Evolutionary conservation across 306 rosid species (phyloP).

Genomic region (Luffa acutangula): DNA sequence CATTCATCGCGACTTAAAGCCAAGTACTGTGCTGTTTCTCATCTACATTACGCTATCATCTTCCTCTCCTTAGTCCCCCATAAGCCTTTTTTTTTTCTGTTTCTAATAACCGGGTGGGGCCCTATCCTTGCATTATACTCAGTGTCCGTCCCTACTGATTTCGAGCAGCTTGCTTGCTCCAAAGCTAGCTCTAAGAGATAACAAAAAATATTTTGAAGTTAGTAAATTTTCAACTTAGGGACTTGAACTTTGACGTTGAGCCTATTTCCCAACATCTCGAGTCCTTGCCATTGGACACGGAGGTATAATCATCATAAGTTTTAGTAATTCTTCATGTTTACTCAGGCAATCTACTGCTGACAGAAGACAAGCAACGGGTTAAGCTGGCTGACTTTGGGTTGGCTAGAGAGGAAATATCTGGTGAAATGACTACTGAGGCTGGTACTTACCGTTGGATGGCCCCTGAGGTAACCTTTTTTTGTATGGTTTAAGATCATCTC

Average conservation of each 20-base stretch:
- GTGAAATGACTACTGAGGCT: conserved; percentile 42
- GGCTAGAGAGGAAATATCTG: conserved; percentile 29
- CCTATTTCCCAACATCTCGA: neutral
- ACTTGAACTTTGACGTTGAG: neutral
- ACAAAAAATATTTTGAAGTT: neutral
- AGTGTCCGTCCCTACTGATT: neutral
- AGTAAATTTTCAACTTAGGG: neutral
- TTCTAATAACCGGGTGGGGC: neutral
- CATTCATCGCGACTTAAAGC: conserved; percentile 50
- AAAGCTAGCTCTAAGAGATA: neutral
- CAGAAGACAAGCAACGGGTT: conserved; percentile 28
- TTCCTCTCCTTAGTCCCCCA: neutral
- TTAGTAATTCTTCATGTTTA: neutral
- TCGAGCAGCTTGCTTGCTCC: neutral
- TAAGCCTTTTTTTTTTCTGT: neutral
- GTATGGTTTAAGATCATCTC: neutral
- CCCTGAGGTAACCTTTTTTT: conserved; percentile 37
- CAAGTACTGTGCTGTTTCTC: conserved; percentile 18
- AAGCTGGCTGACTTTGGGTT: conserved; percentile 44
- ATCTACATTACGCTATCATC: neutral
- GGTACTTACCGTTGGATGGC: conserved; percentile 66
- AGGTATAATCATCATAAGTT: neutral
- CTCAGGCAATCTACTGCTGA: conserved; percentile 37
- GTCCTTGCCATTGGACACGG: neutral
- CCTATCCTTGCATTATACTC: neutral